Evolutionary conservation across 495 filamentous ascomycete species (phyloP).

Genomic region (Lindgomyces ingoldianus): DNA sequence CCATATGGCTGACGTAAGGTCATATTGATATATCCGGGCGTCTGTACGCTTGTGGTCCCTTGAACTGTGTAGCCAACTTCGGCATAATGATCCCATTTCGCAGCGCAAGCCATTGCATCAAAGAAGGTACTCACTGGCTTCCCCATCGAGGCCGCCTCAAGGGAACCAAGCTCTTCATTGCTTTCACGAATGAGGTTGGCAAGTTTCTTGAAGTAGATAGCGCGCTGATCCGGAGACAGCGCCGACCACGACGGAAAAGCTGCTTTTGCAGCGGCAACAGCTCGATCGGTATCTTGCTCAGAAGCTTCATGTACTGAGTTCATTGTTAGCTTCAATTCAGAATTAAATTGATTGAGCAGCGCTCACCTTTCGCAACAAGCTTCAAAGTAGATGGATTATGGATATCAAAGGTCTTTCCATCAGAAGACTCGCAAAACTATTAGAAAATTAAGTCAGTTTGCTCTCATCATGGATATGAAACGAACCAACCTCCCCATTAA

Average conservation of each 20-base stretch:
- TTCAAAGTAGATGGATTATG: conserved; percentile 52
- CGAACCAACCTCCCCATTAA: conserved; percentile 51
- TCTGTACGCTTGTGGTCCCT: conserved; percentile 41
- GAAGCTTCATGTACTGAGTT: conserved; percentile 52
- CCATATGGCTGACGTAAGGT: conserved; percentile 45
- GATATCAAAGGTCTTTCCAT: conserved; percentile 50
- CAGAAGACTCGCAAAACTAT: conserved; percentile 52
- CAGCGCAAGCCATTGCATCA: conserved; percentile 38
- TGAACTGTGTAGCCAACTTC: conserved; percentile 34
- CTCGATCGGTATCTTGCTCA: conserved; percentile 56
- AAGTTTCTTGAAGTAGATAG: conserved; percentile 54
- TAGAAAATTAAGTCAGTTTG: conserved; percentile 1
- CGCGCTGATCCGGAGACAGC: conserved; percentile 50
- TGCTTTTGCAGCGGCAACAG: conserved; percentile 60
- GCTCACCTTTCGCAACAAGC: conserved; percentile 46
- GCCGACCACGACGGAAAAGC: conserved; percentile 61
- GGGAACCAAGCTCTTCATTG: conserved; percentile 52
- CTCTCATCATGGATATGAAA: neutral
- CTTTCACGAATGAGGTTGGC: conserved; percentile 52
- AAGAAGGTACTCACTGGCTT: conserved; percentile 46
- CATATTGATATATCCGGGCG: conserved; percentile 41
- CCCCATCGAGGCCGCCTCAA: conserved; percentile 59
- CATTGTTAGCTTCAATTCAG: conserved; percentile 1
- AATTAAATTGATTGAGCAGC: neutral
- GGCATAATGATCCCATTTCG: conserved; percentile 34